Base-by-base conservation (phyloP, 2,329 filamentous ascomycete species). In the Fusarium oligoseptatum region DNA sequence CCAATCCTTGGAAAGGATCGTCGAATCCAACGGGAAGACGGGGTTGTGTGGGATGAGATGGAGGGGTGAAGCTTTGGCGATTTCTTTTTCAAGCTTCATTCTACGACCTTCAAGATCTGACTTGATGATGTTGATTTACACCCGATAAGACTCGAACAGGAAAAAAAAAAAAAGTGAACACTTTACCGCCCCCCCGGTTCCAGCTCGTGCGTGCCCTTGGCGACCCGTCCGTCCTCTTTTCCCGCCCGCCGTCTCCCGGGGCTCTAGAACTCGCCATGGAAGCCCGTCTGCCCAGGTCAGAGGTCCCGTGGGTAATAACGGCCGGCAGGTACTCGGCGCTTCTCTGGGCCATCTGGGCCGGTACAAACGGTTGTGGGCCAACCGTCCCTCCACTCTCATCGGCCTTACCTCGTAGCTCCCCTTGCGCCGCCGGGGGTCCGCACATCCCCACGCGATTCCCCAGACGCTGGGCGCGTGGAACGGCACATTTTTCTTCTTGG, bases 241-340 rank as follows among this genome's bases (percentile, higher is more conserved):
- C 32, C 41, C 41, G 41, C 41, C 52, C 52, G 37, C 36, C 20
- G 22, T 36, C 32, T 41, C 27, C 61, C 60, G 72, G 61, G 52
- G 37, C 67, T 70, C 73, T 67, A 66, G 70, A 70, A 70, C 69
- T 64, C 48, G 50, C n/a, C 43, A 60, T 63, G 14, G 67, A 66
- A 66, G 27, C 17, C 56, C 34, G n/a, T 24, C 41, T 11, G 17
- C 11, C 32, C 32, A 11, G 32, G 32, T 34, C 45, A 36, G 29
- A 52, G 50, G 69, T 66, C 63, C 69, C 66, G 60, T 56, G 64
- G 65, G 73, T 48, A 72, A 62, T 64, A 75, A 73, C 74, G 75
- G 75, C 72, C 80, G 81, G 80, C 81, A 48, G 71, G 76, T 82
- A 80, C 81, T 82, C 80, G 81, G 81, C 81, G 81, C 81, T 82